phyloP scores from a whole-genome alignment of 768 basidiomycete genomes.

The Suillus clintonianus region DNA sequence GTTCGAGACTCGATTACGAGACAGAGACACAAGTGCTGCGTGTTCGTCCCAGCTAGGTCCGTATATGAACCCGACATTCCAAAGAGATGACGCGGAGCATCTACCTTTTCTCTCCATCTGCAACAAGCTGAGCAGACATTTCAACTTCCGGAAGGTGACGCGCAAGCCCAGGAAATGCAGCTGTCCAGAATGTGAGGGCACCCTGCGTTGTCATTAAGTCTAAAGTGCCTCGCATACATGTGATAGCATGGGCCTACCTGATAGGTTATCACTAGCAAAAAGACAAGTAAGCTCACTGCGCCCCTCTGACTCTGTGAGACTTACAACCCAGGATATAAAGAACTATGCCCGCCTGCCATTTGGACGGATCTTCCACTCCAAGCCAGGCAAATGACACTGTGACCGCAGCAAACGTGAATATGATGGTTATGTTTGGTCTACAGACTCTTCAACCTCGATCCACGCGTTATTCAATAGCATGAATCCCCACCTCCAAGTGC shows the following conservation, averaged over 20 bases:
- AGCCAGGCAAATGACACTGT: constrained; percentile 79
- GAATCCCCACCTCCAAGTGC: constrained; percentile 62
- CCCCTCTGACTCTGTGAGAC: constrained; percentile 20
- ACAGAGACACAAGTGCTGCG: constrained; percentile 57
- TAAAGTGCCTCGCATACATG: background rate
- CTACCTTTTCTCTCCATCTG: constrained; percentile 49
- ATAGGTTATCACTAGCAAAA: constrained; percentile 62
- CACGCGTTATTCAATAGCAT: background rate
- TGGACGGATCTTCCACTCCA: constrained; percentile 63
- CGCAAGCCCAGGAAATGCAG: constrained; percentile 77
- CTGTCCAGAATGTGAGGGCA: constrained; percentile 79
- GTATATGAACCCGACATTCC: background rate
- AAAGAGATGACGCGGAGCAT: constrained; percentile 3
- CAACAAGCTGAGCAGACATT: constrained; percentile 44
- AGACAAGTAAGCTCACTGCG: background rate
- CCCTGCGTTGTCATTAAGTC: constrained; percentile 40
- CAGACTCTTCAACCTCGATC: constrained; percentile 5
- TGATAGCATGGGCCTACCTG: constrained; percentile 41
- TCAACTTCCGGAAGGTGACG: constrained; percentile 71
- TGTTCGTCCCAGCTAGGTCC: constrained; percentile 49
- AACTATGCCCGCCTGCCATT: constrained; percentile 62
- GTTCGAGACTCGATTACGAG: constrained; percentile 74
- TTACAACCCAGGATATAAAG: constrained; percentile 67
- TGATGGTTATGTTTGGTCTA: constrained; percentile 76
- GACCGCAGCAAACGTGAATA: constrained; percentile 67